Percentiles rank a stretch among this genome's conserved stretches.
Conservation (phyloP, 2,329 filamentous ascomycete species). For the Cladorrhinum sp. region DNA sequence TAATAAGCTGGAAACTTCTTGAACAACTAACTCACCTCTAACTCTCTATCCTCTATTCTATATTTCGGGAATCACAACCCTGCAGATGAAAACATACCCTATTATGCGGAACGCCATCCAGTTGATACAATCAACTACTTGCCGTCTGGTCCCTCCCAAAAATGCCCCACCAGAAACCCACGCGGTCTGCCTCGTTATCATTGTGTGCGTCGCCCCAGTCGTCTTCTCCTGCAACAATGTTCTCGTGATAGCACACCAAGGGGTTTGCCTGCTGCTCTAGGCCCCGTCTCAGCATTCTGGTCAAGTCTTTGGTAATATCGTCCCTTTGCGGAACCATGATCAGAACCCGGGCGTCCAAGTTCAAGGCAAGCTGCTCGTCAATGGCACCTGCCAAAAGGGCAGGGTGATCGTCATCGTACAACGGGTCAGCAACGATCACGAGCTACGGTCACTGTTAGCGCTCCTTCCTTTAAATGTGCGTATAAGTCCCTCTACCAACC, state of each 20-base stretch:
- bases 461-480: constrained; percentile 6
- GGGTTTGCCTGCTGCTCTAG: constrained; percentile 53
- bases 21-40: too few species aligned
- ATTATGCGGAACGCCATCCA: too few species aligned
- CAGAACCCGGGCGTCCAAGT: constrained; percentile 60
- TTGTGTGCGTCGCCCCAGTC: constrained; percentile 65
- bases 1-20: too few species aligned
- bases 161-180: constrained; percentile 69
- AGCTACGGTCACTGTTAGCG: constrained; percentile 44
- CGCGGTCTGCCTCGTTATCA: constrained; percentile 32
- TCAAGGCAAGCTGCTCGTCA: constrained; percentile 59
- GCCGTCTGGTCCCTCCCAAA: constrained; percentile 39
- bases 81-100: not conserved
- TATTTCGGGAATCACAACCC: too few species aligned
- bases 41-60: too few species aligned
- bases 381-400: constrained; percentile 69
- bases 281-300: constrained; percentile 57
- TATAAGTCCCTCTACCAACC: constrained; percentile 31
- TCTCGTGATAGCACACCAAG: constrained; percentile 55
- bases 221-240: constrained; percentile 63
- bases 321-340: constrained; percentile 80
- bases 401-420: constrained; percentile 85
- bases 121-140: too few species aligned
- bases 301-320: constrained; percentile 59
- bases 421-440: constrained; percentile 78